Base-by-base conservation (phyloP, 306 rosid species). In the Cicer bijugum region DNA sequence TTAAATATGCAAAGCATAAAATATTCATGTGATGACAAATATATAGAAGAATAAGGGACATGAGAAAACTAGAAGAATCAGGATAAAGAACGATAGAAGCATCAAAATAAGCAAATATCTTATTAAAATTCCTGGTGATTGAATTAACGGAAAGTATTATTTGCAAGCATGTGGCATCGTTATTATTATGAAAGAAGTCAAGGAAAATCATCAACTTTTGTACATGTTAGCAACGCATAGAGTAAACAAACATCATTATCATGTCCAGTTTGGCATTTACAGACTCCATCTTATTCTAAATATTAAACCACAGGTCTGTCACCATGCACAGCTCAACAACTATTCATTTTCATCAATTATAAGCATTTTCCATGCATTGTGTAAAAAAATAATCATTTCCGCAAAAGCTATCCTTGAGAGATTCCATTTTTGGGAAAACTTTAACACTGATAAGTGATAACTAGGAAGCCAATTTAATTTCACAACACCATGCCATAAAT, bases 1-100 rank as follows among this genome's bases (percentile, higher is more conserved):
- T 48, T 67, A 20, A 78, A 28, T 61, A 61, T 48, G 76, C 23
- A 76, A 78, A 82, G 19, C 56, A 72, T 37, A 67, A 70, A 46
- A 64, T 28, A 61, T 28, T 51, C 64, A 38, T 39, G 20, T 15
- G 11, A 48, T 16, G 20, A n/a, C n/a, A 17, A 16, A 39, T 53
- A 59, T 12, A 61, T 43, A 20, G 67, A 71, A 53, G 68, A 53
- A 45, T 42, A 71, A 71, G 42, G 39, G 69, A 43, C 37, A 37
- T 51, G 61, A 7, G 33, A 69, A 40, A 62, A 15, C 53, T 74
- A 67, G 39, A 65, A 68, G 20, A 50, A 74, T 74, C 62, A 38
- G 38, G 71, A 35, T 19, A 67, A 46, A 7, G 38, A 57, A 73
- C 59, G 56, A 60, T 51, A 55, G 16, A 69, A 9, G 37, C 19